A percentile compares a stretch with the other conserved stretches of the same genome.
Conservation (phyloP, 768 basidiomycete genomes). For the Mycena sanguinolenta region DNA sequence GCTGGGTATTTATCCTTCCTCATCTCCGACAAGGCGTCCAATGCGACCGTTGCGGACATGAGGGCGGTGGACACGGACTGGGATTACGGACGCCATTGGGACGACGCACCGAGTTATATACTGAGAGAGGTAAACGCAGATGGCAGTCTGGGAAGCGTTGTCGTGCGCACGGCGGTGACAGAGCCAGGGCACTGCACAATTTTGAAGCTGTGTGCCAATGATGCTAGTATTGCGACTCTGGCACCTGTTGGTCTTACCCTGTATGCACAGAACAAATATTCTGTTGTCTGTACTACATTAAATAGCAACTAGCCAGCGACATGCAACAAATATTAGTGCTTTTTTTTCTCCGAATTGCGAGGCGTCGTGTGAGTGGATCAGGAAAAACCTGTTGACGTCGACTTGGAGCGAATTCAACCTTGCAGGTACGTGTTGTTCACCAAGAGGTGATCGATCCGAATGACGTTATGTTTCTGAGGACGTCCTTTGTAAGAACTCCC, state of each 20-base stretch:
- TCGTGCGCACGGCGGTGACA: constrained; percentile 21
- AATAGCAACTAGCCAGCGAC: constrained; percentile 14
- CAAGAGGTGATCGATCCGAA: too few species aligned
- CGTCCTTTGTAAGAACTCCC: too few species aligned
- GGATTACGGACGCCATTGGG: neutral
- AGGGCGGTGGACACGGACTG: constrained; percentile 10
- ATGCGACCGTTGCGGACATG: neutral
- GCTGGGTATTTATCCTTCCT: constrained; percentile 7
- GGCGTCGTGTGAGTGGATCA: too few species aligned
- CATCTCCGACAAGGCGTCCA: neutral
- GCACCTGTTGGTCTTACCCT: constrained; percentile 16
- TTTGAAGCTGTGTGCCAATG: constrained; percentile 13
- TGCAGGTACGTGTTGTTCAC: too few species aligned
- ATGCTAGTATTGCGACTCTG: constrained; percentile 1
- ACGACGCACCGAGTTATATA: constrained; percentile 20
- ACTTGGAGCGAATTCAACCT: too few species aligned
- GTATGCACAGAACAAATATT: constrained; percentile 17
- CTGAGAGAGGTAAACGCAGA: neutral
- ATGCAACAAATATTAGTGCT: too few species aligned
- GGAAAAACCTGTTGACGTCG: too few species aligned
- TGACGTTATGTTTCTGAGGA: too few species aligned
- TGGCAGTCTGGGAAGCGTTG: neutral
- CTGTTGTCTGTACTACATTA: constrained; percentile 4
- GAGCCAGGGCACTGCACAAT: neutral
- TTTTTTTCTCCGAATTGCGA: too few species aligned